Conservation (phyloP, 495 filamentous ascomycete genomes). For the Clavariopsis aquatica region DNA sequence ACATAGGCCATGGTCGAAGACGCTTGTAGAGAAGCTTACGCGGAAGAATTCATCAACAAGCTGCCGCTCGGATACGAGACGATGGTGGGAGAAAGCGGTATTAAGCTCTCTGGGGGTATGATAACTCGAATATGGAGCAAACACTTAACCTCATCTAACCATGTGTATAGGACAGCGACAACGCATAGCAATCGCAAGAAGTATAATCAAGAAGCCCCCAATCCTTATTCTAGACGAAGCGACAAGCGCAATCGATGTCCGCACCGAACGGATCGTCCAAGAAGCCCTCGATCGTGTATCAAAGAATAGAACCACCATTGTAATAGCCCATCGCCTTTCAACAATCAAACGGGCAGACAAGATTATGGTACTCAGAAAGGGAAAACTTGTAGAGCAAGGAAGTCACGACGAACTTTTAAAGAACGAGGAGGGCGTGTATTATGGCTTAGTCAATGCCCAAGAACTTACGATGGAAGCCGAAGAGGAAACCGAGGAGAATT, state of each 20-base stretch:
- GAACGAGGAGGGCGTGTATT: slow-evolving; percentile 37
- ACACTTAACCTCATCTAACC: background rate
- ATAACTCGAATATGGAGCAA: background rate
- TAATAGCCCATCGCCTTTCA: slow-evolving; percentile 41
- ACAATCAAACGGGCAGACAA: slow-evolving; percentile 43
- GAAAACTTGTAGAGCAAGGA: slow-evolving; percentile 41
- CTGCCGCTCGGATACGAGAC: slow-evolving; percentile 45
- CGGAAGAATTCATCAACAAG: slow-evolving; percentile 52
- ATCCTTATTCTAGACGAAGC: slow-evolving; percentile 46
- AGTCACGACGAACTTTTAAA: slow-evolving; percentile 37
- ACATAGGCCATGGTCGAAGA: slow-evolving; percentile 29
- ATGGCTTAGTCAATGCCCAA: slow-evolving; percentile 38
- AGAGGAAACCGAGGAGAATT: slow-evolving; percentile 18
- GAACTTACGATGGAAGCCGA: slow-evolving; percentile 29
- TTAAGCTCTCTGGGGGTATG: slow-evolving; percentile 37
- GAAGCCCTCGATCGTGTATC: slow-evolving; percentile 41
- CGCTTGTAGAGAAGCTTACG: slow-evolving; percentile 40
- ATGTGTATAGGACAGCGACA: slow-evolving; percentile 32
- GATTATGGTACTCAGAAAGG: slow-evolving; percentile 39
- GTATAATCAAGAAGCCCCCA: slow-evolving; percentile 40
- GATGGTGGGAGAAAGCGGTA: slow-evolving; percentile 40
- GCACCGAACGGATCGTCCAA: slow-evolving; percentile 40
- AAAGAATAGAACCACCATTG: slow-evolving; percentile 40
- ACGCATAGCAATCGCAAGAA: slow-evolving; percentile 41
- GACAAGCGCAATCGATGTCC: slow-evolving; percentile 42